Evolutionary conservation across 139 green algal genomes (phyloP).

Genomic region (Closterium sp.): DNA sequence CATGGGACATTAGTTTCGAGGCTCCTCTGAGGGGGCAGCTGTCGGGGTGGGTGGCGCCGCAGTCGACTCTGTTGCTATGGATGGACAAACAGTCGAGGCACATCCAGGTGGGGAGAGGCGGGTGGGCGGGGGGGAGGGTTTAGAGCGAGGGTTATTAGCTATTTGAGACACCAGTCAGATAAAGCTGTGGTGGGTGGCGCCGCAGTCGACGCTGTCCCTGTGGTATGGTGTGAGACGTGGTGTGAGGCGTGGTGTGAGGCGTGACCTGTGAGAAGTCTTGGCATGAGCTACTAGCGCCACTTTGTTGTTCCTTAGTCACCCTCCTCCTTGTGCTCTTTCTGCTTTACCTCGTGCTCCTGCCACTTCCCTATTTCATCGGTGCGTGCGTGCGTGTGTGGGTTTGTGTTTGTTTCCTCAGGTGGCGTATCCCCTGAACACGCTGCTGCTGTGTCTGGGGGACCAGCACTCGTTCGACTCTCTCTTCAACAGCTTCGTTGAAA

Average conservation of each 20-base stretch:
- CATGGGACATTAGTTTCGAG: no score
- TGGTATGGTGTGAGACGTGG: no score
- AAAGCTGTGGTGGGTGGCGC: conserved; percentile 63
- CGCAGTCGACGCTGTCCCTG: conserved; percentile 59
- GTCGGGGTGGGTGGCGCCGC: conserved; percentile 63
- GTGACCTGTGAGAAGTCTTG: no score
- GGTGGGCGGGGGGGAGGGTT: background rate
- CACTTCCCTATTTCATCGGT: background rate
- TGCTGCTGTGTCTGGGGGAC: conserved; percentile 74
- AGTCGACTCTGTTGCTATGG: conserved; percentile 61
- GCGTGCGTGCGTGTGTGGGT: background rate
- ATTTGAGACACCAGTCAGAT: no score
- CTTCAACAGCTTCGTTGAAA: conserved; percentile 63
- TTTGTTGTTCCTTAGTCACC: no score
- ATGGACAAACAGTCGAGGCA: conserved; percentile 77
- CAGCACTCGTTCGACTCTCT: conserved; percentile 56
- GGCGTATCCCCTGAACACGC: conserved; percentile 70
- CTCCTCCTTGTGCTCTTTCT: no score
- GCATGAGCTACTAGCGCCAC: no score
- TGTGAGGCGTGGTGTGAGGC: no score
- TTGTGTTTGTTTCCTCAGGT: background rate
- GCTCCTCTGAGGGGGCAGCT: conserved; percentile 64
- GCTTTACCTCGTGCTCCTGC: no score
- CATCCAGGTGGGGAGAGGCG: conserved; percentile 11
- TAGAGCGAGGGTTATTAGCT: background rate